Evolutionary conservation across 2,329 filamentous ascomycete species (phyloP).

Genomic region (Colletotrichum incanum): DNA sequence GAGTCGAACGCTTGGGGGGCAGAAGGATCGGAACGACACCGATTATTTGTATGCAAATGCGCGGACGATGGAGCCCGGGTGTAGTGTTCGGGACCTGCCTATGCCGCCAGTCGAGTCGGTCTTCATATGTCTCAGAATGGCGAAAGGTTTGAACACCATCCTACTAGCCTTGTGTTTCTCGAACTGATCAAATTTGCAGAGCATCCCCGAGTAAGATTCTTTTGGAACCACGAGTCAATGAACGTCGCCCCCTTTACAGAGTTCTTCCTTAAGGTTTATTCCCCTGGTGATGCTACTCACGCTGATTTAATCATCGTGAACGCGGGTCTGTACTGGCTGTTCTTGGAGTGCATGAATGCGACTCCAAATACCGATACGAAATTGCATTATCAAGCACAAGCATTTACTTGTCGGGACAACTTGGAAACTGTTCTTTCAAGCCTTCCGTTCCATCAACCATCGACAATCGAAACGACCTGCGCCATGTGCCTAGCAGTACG

Average conservation of each 20-base stretch:
- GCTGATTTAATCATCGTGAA: slow-evolving; percentile 46
- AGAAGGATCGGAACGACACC: slow-evolving; percentile 19
- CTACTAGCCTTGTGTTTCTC: too few species aligned
- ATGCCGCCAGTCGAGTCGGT: slow-evolving; percentile 42
- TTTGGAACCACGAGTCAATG: slow-evolving; percentile 31
- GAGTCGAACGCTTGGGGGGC: slow-evolving; percentile 28
- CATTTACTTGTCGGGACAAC: slow-evolving; percentile 43
- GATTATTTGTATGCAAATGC: slow-evolving; percentile 31
- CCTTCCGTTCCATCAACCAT: slow-evolving; percentile 44
- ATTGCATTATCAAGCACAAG: slow-evolving; percentile 40
- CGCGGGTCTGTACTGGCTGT: slow-evolving; percentile 45
- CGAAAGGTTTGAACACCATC: slow-evolving; percentile 20
- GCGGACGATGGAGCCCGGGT: slow-evolving; percentile 26
- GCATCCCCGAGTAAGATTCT: slow-evolving; percentile 7
- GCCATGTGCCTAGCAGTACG: slow-evolving; percentile 46
- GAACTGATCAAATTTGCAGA: not conserved
- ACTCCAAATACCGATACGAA: slow-evolving; percentile 27
- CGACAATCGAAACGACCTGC: slow-evolving; percentile 40
- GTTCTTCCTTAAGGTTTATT: slow-evolving; percentile 46
- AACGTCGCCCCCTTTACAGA: slow-evolving; percentile 41
- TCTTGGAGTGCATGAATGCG: slow-evolving; percentile 44
- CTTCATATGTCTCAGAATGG: slow-evolving; percentile 39
- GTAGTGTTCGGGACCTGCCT: slow-evolving; percentile 29
- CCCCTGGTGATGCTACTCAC: slow-evolving; percentile 41
- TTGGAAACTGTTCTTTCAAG: slow-evolving; percentile 46